These are phyloP conservation scores for Uronychia binucleata DNA, from an alignment of 73 alveolate genomes.

Conservation along the genomic window DNA sequence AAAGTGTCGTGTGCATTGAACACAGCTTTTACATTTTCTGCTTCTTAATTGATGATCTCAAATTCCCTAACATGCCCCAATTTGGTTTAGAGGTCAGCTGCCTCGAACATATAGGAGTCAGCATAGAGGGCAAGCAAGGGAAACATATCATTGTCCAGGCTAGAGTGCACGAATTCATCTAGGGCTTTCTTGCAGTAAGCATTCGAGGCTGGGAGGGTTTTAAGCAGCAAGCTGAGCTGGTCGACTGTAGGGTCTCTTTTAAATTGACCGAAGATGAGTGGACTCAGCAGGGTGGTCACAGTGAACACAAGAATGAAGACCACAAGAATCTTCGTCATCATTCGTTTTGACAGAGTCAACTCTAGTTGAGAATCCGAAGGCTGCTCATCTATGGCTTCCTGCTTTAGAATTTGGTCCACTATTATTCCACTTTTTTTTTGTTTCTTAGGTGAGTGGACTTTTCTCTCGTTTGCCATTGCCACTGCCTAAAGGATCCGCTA, in stretches of 20 bases:
- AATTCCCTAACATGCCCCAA: neutral
- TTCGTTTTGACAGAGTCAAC: neutral
- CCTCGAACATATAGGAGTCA: neutral
- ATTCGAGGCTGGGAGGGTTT: neutral
- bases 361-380: neutral
- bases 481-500: neutral
- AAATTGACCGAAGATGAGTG: neutral
- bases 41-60: neutral
- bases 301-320: neutral
- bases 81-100: neutral
- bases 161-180: neutral
- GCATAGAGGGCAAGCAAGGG: neutral
- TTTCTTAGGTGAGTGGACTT: neutral
- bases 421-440: neutral
- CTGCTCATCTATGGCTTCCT: neutral
- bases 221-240: neutral
- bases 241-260: neutral
- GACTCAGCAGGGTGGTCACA: neutral
- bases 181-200: neutral
- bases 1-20: neutral
- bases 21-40: neutral
- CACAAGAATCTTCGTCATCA: neutral
- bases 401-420: neutral
- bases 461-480: neutral
- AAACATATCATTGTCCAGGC: neutral